Evolutionary conservation across 2,329 filamentous ascomycete genomes (phyloP).

Genomic region (Huntiella bhutanensis): DNA sequence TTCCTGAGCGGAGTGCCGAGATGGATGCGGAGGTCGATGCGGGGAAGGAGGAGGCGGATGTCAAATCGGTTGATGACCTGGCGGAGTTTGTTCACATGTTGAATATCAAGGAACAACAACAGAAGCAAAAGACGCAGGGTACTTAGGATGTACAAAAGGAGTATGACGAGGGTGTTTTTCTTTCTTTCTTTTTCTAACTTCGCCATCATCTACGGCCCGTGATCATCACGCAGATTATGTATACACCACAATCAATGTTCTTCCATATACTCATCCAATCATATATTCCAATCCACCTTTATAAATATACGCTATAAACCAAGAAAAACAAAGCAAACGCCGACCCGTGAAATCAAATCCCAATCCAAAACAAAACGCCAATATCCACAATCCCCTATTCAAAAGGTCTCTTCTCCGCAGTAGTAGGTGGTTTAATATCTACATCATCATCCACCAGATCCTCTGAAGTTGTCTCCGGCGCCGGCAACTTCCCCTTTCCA

Average conservation of each 20-base stretch:
- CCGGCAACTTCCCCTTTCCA: slow-evolving; percentile 14
- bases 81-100: slow-evolving; percentile 7
- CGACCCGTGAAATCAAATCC: not conserved
- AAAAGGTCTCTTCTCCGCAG: slow-evolving; percentile 12
- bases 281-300: not conserved
- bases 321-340: not conserved
- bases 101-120: slow-evolving; percentile 8
- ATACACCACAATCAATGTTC: not conserved
- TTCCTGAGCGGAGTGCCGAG: slow-evolving; percentile 35
- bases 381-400: not conserved
- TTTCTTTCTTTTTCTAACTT: not conserved
- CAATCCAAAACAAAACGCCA: not conserved
- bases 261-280: not conserved
- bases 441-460: slow-evolving; percentile 13
- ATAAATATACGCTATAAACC: not conserved
- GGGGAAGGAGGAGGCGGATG: slow-evolving; percentile 2
- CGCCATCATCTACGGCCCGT: too few relatives aligned
- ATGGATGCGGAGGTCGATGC: slow-evolving; percentile 25
- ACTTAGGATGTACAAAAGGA: not conserved
- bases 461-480: not conserved
- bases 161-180: not conserved
- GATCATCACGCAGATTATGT: not conserved
- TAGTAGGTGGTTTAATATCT: slow-evolving; percentile 13
- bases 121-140: not conserved
- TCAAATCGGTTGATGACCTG: not conserved